These are phyloP conservation scores for Naganishia randhawae DNA, from an alignment of 768 basidiomycete species.

Conservation along the genomic window DNA sequence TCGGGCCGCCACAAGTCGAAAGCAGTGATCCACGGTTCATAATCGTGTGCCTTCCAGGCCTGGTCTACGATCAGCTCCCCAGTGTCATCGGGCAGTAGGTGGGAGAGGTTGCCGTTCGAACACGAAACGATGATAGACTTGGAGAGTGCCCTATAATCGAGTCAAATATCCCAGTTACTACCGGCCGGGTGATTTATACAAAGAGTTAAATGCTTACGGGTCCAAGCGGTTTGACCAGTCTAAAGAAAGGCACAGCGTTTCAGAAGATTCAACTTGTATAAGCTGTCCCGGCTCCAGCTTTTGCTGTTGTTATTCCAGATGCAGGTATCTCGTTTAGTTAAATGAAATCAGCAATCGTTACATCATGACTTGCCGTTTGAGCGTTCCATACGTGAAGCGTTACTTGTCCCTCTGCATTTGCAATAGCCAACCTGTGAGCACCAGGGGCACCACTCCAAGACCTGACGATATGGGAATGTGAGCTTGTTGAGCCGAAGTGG, in stretches of 20 bases:
- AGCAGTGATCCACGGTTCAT: conserved; percentile 88
- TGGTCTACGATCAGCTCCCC: conserved; percentile 55
- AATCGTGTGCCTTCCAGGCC: conserved; percentile 83
- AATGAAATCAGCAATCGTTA: not conserved
- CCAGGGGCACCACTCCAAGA: conserved; percentile 29
- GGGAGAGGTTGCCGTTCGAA: conserved; percentile 71
- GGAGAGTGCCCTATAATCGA: conserved; percentile 25
- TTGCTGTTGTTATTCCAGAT: conserved; percentile 22
- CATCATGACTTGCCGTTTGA: conserved; percentile 54
- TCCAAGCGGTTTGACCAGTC: conserved; percentile 78
- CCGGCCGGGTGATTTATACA: not conserved
- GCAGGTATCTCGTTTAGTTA: not conserved
- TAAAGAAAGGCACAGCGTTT: conserved; percentile 77
- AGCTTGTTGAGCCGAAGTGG: no score
- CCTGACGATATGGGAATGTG: conserved; percentile 27
- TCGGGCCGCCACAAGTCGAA: conserved; percentile 84
- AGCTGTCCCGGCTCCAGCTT: conserved; percentile 39
- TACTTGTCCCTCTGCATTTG: conserved; percentile 79
- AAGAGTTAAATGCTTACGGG: conserved; percentile 25
- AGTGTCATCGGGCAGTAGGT: conserved; percentile 55
- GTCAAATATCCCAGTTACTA: not conserved
- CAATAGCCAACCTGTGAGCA: conserved; percentile 60
- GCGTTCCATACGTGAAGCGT: conserved; percentile 61
- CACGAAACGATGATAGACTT: conserved; percentile 66
- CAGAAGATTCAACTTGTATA: conserved; percentile 53